Percentiles rank a stretch among this genome's conserved stretches.
phyloP scores from a whole-genome alignment of 495 filamentous ascomycete species.

The Poronia punctata region DNA sequence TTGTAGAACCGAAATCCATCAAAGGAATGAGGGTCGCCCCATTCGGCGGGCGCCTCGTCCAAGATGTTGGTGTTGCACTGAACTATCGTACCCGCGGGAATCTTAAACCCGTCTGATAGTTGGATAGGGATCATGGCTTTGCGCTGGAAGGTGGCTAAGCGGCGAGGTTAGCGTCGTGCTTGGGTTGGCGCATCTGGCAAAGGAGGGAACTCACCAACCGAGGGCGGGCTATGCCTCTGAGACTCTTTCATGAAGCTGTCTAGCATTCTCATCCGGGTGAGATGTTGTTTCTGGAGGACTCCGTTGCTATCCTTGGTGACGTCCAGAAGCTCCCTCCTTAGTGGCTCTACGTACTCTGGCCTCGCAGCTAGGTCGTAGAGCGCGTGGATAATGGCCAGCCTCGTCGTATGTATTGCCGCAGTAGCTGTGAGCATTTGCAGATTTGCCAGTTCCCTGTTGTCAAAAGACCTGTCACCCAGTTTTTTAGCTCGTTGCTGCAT shows the following conservation, averaged over 20 bases:
- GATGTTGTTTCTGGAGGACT: slow-evolving; percentile 26
- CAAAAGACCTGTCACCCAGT: slow-evolving; percentile 15
- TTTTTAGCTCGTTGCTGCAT: slow-evolving; percentile 23
- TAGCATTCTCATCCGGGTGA: slow-evolving; percentile 39
- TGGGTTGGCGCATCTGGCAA: not conserved
- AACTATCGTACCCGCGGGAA: slow-evolving; percentile 26
- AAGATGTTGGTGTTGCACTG: slow-evolving; percentile 24
- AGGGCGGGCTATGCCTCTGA: slow-evolving; percentile 31
- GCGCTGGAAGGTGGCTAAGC: slow-evolving; percentile 25
- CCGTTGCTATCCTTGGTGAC: slow-evolving; percentile 29
- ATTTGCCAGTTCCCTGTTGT: slow-evolving; percentile 21
- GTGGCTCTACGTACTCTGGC: slow-evolving; percentile 37
- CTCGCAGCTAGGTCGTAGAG: slow-evolving; percentile 41
- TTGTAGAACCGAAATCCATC: slow-evolving; percentile 47
- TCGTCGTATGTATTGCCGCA: slow-evolving; percentile 28
- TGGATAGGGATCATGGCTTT: slow-evolving; percentile 25
- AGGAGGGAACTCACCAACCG: slow-evolving; percentile 25
- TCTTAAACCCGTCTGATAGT: slow-evolving; percentile 31
- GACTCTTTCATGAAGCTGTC: slow-evolving; percentile 51
- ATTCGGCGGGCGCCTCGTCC: slow-evolving; percentile 17
- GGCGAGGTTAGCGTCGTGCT: slow-evolving; percentile 8
- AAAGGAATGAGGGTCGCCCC: slow-evolving; percentile 37
- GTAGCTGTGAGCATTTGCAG: slow-evolving; percentile 25
- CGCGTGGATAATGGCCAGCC: slow-evolving; percentile 21
- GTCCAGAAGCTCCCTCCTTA: slow-evolving; percentile 41